These are phyloP conservation scores for Trifolium subterraneum DNA, from an alignment of 306 rosid genomes.

Conservation along the genomic window DNA sequence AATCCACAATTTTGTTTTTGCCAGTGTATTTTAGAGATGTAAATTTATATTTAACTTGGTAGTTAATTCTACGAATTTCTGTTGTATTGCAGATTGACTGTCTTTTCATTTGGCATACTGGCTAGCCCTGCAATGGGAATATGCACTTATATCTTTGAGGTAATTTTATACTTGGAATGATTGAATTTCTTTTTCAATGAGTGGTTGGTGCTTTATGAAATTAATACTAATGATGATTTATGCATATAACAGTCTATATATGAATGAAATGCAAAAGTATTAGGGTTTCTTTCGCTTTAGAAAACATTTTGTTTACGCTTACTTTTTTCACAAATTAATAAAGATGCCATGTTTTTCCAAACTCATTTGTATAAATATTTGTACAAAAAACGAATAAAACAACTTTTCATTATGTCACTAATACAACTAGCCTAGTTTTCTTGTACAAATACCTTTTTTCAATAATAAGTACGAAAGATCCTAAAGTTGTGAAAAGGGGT, in stretches of 20 bases:
- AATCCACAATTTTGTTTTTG: slow-evolving; percentile 2
- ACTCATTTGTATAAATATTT: background rate
- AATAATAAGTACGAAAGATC: too few species aligned
- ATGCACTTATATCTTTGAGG: slow-evolving; percentile 67
- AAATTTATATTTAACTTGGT: slow-evolving; percentile 9
- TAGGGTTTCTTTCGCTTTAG: slow-evolving; percentile 1
- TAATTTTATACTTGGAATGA: slow-evolving; percentile 36
- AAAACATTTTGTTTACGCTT: background rate
- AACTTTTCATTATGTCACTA: background rate
- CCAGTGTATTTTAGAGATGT: slow-evolving; percentile 22
- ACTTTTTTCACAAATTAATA: background rate
- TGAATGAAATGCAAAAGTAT: background rate
- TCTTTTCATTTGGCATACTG: slow-evolving; percentile 67
- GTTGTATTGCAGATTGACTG: slow-evolving; percentile 65
- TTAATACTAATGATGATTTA: background rate
- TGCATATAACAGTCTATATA: background rate
- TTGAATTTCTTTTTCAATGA: slow-evolving; percentile 23
- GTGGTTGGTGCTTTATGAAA: slow-evolving; percentile 15
- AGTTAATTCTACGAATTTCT: slow-evolving; percentile 16
- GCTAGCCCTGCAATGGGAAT: slow-evolving; percentile 70
- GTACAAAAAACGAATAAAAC: background rate
- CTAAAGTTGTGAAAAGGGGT: too few species aligned
- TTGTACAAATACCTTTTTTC: too few species aligned
- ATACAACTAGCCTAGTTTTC: background rate
- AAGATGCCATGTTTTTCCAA: background rate